Evolutionary conservation across 768 basidiomycete species (phyloP), one percentile per base, ranked within the genome.

Genomic region (Phanerodontia chrysosporium): DNA sequence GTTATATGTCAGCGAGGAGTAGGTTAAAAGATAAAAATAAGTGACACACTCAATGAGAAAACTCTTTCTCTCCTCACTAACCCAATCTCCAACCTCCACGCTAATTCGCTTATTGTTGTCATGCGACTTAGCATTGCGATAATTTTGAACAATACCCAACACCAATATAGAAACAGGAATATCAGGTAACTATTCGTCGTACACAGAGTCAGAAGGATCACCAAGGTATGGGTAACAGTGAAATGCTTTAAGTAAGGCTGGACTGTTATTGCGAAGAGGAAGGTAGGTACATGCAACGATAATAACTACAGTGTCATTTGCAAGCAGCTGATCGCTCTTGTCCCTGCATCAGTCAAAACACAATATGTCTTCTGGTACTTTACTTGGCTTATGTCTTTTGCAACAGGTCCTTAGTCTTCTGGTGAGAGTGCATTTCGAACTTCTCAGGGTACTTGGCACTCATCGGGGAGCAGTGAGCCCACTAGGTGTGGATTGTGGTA

Each of bases 231-330:
- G 35, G 27, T 28, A 27, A 10, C 53, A 8, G 27, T 21, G n/a
- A n/a, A 39, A 22, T 14, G 60, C 48, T 32, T 62, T 51, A n/a
- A 62, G 57, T 21, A 58, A 25, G 13, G 49, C 57, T 7, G 49
- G 29, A 16, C 32, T 51, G 52, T n/a, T n/a, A n/a, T n/a, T n/a
- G n/a, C 48, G n/a, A 6, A 21, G 39, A 8, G 60, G 51, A 3
- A 56, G 7, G 49, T 24, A 28, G 35, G 28, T 49, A 32, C 44
- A 44, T 1, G 60, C 60, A 24, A 53, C 27, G 35, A 54, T 36
- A 24, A 58, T 52, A 18, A 42, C 60, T 9, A 62, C 51, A 6
- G 51, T 52, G 52, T 46, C 21, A 25, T 58, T 57, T 32, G 60
- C 29, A 22, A 51, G 60, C n/a, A n/a, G n/a, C n/a, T n/a, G n/a